These are phyloP conservation scores for Astrocystis sublimbata DNA, from an alignment of 495 filamentous ascomycete genomes.

Conservation along the genomic window DNA sequence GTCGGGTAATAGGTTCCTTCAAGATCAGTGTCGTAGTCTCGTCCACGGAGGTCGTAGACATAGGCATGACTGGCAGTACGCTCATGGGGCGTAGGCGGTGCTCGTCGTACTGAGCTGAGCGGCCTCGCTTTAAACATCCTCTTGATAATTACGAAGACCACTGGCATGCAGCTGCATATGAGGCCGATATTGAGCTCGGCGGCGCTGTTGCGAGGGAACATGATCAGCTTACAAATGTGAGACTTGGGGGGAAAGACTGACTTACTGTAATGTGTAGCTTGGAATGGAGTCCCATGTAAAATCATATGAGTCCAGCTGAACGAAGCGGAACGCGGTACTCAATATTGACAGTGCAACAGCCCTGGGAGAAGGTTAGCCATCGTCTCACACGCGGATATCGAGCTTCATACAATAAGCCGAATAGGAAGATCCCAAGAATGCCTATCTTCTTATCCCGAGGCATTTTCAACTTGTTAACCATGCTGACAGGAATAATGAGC, in stretches of 20 bases:
- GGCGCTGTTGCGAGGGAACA: background rate
- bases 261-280: conserved; percentile 16
- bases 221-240: background rate
- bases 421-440: conserved; percentile 21
- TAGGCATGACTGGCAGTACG: conserved; percentile 11
- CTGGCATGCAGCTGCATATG: conserved; percentile 15
- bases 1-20: background rate
- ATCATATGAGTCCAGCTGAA: conserved; percentile 10
- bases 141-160: conserved; percentile 12
- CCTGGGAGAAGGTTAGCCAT: background rate
- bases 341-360: conserved; percentile 9
- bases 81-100: background rate
- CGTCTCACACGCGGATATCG: background rate
- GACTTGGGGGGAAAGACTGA: background rate
- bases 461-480: conserved; percentile 14
- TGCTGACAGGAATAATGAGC: conserved; percentile 20
- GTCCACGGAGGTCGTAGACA: background rate
- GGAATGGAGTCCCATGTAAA: conserved; percentile 19
- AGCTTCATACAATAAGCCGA: conserved; percentile 16
- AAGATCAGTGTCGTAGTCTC: background rate
- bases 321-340: conserved; percentile 13
- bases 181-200: conserved; percentile 17
- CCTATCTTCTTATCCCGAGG: conserved; percentile 11
- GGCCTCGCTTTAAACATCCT: background rate
- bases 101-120: background rate